Conservation (phyloP, 371 early-diverging fungal species). For the Massospora cicadina region DNA sequence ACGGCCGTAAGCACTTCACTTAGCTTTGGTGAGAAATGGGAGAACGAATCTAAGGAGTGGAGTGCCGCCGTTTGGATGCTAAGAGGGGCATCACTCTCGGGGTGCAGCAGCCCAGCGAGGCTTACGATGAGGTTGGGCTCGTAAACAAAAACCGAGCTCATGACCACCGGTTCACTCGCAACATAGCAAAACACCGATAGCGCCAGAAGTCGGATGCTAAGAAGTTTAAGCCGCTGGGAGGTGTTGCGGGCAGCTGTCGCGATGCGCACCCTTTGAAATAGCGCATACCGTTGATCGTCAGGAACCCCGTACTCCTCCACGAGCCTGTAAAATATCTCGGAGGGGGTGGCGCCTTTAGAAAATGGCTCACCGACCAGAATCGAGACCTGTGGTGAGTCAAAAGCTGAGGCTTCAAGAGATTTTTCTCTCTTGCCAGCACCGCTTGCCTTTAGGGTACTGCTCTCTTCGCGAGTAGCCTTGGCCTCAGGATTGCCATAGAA, state of each 20-base stretch:
- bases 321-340: conserved; percentile 27
- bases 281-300: conserved; percentile 46
- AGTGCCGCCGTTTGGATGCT: conserved; percentile 58
- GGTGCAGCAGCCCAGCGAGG: conserved; percentile 55
- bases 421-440: background rate
- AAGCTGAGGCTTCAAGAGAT: background rate
- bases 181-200: conserved; percentile 38
- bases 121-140: conserved; percentile 68
- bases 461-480: background rate
- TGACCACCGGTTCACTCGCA: conserved; percentile 46
- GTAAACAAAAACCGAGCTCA: conserved; percentile 51
- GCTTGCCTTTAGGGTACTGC: background rate
- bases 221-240: conserved; percentile 27
- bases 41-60: conserved; percentile 63
- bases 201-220: conserved; percentile 58
- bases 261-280: conserved; percentile 61
- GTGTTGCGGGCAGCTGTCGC: conserved; percentile 36
- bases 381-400: conserved; percentile 16
- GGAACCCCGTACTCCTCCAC: conserved; percentile 50
- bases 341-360: conserved; percentile 16
- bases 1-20: conserved; percentile 68
- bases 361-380: conserved; percentile 16
- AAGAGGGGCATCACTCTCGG: conserved; percentile 37
- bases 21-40: conserved; percentile 50
- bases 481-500: conserved; percentile 1